Percentiles rank a stretch among this genome's conserved stretches.
phyloP scores from a whole-genome alignment of 208 protist genomes.

The Acanthamoeba rhysodes region DNA sequence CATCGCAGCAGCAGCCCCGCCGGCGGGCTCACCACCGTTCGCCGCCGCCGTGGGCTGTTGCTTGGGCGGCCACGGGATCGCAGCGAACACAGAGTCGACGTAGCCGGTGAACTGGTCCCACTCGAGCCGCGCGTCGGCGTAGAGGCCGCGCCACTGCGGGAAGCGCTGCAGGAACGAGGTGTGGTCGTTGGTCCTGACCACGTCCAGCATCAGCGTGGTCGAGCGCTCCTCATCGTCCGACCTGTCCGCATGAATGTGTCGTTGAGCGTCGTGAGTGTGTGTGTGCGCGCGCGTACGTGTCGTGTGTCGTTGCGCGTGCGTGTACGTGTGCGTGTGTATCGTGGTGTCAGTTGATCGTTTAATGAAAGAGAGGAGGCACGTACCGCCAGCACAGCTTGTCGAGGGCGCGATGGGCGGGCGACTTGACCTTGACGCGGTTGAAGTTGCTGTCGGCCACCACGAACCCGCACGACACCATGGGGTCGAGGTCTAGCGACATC shows the following conservation, averaged over 20 bases:
- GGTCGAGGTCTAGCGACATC: background rate
- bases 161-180: slow-evolving; percentile 23
- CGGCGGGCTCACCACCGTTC: background rate
- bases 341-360: background rate
- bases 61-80: background rate
- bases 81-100: background rate
- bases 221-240: slow-evolving; percentile 50
- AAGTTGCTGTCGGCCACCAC: slow-evolving; percentile 7
- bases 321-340: too few relatives aligned
- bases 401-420: background rate
- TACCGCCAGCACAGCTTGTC: slow-evolving; percentile 49
- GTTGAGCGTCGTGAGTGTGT: too few relatives aligned
- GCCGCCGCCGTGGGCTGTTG: background rate
- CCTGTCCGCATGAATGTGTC: too few relatives aligned
- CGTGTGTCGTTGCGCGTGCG: background rate
- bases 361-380: background rate
- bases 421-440: slow-evolving; percentile 57
- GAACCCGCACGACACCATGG: slow-evolving; percentile 6
- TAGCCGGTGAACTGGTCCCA: background rate
- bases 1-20: background rate
- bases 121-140: background rate
- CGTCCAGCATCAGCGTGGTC: slow-evolving; percentile 9
- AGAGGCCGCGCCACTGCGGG: slow-evolving; percentile 24
- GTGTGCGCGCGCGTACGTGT: too few relatives aligned
- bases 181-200: slow-evolving; percentile 30